Percentiles rank a stretch among this genome's conserved stretches.
phyloP scores from a whole-genome alignment of 352 stramenopile species.

The Phytophthora fragariaefolia region DNA sequence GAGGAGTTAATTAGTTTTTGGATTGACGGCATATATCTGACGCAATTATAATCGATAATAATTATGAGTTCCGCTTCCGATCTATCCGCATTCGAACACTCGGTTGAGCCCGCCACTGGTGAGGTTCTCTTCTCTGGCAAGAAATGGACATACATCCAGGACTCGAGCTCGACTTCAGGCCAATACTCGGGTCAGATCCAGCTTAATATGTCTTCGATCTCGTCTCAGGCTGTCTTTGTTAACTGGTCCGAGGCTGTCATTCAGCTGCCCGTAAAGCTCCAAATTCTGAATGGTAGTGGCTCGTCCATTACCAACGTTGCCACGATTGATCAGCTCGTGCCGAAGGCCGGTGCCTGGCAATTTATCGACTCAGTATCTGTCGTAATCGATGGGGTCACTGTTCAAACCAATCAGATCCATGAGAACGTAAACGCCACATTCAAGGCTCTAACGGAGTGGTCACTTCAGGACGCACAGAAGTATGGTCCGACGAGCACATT shows the following conservation, averaged over 20 bases:
- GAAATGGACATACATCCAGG: conserved; percentile 23
- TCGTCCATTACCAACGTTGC: not conserved
- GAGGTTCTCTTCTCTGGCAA: conserved; percentile 8
- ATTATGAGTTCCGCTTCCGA: not conserved
- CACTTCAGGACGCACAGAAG: not conserved
- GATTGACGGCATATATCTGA: not conserved
- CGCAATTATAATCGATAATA: not conserved
- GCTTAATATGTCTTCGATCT: conserved; percentile 6
- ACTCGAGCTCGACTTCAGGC: conserved; percentile 4
- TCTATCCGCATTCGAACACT: not conserved
- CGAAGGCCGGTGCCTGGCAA: conserved; percentile 13
- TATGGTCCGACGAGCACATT: conserved; percentile 5
- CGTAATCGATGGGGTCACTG: conserved; percentile 5
- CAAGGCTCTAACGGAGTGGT: conserved; percentile 9
- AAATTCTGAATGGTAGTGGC: conserved; percentile 12
- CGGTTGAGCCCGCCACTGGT: not conserved
- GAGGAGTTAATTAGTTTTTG: not conserved
- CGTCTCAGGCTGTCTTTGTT: conserved; percentile 7
- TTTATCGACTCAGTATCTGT: conserved; percentile 9
- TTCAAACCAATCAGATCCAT: conserved; percentile 14
- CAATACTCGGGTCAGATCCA: conserved; percentile 13
- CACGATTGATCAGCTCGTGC: not conserved
- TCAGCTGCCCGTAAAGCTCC: conserved; percentile 14
- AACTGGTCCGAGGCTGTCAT: conserved; percentile 18
- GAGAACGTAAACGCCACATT: conserved; percentile 13